Base-by-base conservation (phyloP, 768 basidiomycete genomes). In the Rhodotorula graminis region DNA sequence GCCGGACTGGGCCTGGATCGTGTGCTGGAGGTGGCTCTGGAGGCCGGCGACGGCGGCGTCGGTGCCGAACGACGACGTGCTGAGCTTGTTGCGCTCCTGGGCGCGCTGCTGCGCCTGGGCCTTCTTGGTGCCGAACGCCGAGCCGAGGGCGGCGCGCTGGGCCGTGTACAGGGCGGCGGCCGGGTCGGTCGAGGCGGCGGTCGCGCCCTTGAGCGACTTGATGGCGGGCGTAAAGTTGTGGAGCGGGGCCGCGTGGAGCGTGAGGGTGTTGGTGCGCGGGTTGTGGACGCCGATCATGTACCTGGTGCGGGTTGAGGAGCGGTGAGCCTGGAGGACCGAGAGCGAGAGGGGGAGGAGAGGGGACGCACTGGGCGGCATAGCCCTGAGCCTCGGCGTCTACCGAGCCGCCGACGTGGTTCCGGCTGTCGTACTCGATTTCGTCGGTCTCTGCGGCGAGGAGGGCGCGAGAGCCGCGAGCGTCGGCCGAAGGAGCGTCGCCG, bases 61-160 rank as follows among this genome's bases (percentile, higher is more conserved):
- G 16, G 87, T 87, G 80, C 90, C 86, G 90, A 96, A 94, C 5
- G 92, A 92, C 69, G 85, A 83, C 29, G 90, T 87, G 82, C 96
- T 93, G 50, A 99, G 88, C 80, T 88, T 88, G 82, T 94, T 95
- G 74, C 95, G 86, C 81, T 94, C 93, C 65, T 86, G 86, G 9
- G 92, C 90, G 64, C 86, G 86, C 78, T 97, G 93, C 42, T 87
- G 88, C 18, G 87, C 86, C 80, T 92, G 90, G 58, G 93, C 92
- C 80, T 96, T 98, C 82, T 93, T 91, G 37, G 93, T 95, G 31
- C 95, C 95, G 75, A 99, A 99, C 2, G 90, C 87, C 80, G 93
- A 89, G 46, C 95, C 93, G 3, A 99, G 86, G n/a, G 86, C 84
- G 66, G 73, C 85, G 25, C 60, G 84, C 76, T 61, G 86, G 82